These are phyloP conservation scores for Collybia nuda DNA, from an alignment of 768 basidiomycete genomes.

Conservation along the genomic window DNA sequence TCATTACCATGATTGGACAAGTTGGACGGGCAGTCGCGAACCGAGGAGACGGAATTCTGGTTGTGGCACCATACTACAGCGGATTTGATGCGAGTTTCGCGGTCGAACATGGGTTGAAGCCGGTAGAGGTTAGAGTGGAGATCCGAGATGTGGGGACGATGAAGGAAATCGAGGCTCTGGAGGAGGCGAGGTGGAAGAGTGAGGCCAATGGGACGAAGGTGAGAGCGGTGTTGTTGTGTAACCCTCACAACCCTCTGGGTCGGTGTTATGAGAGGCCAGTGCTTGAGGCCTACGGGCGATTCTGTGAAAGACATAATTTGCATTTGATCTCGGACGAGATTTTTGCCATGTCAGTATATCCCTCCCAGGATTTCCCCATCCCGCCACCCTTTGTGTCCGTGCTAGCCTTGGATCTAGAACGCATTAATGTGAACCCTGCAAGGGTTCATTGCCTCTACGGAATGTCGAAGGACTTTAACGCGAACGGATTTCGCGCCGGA, in stretches of 20 bases:
- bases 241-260: constrained; percentile 29
- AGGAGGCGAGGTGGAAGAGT: constrained; percentile 13
- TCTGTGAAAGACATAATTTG: constrained; percentile 14
- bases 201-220: constrained; percentile 13
- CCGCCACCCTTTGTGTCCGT: too few relatives aligned
- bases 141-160: constrained; percentile 9
- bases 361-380: too few relatives aligned
- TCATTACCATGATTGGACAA: constrained; percentile 9
- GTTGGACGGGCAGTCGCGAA: constrained; percentile 13
- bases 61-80: constrained; percentile 16
- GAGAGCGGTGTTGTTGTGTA: constrained; percentile 23
- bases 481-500: constrained; percentile 25
- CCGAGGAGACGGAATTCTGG: constrained; percentile 13
- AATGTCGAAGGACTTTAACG: constrained; percentile 29
- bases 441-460: constrained; percentile 26
- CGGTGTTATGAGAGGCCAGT: constrained; percentile 17
- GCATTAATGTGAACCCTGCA: too few relatives aligned
- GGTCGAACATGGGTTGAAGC: constrained; percentile 2
- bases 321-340: too few relatives aligned
- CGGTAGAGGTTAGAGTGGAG: constrained; percentile 9
- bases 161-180: constrained; percentile 15
- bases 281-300: constrained; percentile 17
- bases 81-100: constrained; percentile 15
- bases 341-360: too few relatives aligned
- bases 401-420: too few relatives aligned